Evolutionary conservation across 192 early-diverging fungal genomes (phyloP), one percentile per base, ranked within the genome.

Genomic region (Coemansia sp.): DNA sequence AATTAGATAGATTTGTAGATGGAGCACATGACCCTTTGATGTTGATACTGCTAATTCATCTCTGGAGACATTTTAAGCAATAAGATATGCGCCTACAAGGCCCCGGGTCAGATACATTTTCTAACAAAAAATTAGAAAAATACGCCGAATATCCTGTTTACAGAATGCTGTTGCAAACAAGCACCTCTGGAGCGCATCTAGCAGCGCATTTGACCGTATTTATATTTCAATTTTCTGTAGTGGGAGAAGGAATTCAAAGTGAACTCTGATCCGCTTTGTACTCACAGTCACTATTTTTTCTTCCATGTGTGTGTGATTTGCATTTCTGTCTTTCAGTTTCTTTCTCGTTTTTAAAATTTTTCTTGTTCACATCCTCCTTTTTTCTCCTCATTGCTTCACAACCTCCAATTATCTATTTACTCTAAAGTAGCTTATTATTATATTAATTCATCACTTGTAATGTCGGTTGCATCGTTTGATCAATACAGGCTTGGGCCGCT

Each of bases 401-500:
- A 37, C 34, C 34, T 37, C 34, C 34, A 37, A 37, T 37, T 37
- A 37, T 37, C 34, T 5, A 10, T 37, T 37, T 10, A 9, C 34
- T 37, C 9, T 9, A 37, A 37, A 9, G n/a, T 37, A 37, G 34
- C 9, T 1, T 37, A 37, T 37, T 10, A 9, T 9, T 10, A 37
- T 1, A 1, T 10, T 37, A 13, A 12, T 14, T 39, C 30, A 38
- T 38, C 18, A 38, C 21, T 17, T 12, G 27, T 27, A 39, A 69
- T 70, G 67, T 61, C 40, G 17, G 45, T 44, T 24, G 38, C 45
- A 34, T 64, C 49, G 48, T 55, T 78, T 45, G 69, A 71, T 55
- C 65, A 71, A 47, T 64, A 59, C 55, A 61, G 50, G 64, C 65
- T 78, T 17, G 74, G 74, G 0, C 74, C 74, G 18, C 64, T 62